These are phyloP conservation scores for Pontederia crassipes DNA, from an alignment of 176 grass and related monocot genomes.

Conservation along the genomic window DNA sequence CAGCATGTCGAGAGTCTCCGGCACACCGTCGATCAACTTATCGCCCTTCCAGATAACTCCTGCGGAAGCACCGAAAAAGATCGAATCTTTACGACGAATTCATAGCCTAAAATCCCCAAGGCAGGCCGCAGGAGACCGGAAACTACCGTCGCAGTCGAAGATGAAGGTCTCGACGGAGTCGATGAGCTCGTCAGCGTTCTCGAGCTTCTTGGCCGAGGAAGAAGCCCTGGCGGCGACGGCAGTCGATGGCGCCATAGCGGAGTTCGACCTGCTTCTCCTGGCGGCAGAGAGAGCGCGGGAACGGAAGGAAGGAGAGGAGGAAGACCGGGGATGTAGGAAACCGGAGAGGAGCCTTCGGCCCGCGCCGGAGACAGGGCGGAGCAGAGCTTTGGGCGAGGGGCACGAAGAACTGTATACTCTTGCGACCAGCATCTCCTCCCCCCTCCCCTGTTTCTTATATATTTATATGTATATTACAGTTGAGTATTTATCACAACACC, in stretches of 20 bases:
- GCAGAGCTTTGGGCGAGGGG: too few relatives aligned
- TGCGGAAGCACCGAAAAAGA: conserved; percentile 14
- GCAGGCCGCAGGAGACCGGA: background rate
- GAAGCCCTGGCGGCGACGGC: conserved; percentile 13
- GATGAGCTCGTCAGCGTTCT: conserved; percentile 73
- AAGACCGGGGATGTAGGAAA: background rate
- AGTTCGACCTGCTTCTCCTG: background rate
- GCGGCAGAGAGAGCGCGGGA: conserved; percentile 13
- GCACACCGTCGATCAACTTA: conserved; percentile 84
- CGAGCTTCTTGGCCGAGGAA: conserved; percentile 33
- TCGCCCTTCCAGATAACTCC: conserved; percentile 96
- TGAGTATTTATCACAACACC: too few relatives aligned
- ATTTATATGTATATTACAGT: background rate
- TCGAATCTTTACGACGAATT: background rate
- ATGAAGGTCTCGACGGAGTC: conserved; percentile 96
- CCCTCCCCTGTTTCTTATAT: background rate
- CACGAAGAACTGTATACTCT: background rate
- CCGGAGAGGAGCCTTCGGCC: background rate
- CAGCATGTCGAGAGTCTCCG: conserved; percentile 80
- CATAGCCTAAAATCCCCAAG: background rate
- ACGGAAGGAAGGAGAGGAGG: conserved; percentile 10
- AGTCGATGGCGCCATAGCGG: conserved; percentile 8
- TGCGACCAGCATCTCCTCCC: background rate
- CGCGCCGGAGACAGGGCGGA: too few relatives aligned
- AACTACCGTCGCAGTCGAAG: conserved; percentile 80